Base-by-base conservation (phyloP, 345 rosid species). In the Erodium maritimum region DNA sequence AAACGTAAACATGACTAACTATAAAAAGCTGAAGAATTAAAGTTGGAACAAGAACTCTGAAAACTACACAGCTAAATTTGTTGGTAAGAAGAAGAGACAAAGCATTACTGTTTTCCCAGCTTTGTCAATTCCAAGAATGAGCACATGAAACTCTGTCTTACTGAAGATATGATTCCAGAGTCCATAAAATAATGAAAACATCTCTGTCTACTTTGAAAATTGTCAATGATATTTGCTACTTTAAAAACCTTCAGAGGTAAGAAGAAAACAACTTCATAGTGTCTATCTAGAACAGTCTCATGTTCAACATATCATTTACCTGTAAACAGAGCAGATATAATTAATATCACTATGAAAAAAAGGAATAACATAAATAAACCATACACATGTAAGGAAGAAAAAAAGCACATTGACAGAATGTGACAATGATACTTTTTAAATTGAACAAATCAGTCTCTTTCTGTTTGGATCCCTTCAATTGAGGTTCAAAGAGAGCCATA, bases 131-230 rank as follows among this genome's bases (percentile, higher is more conserved):
- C 99, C 99, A 62, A 94, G 96, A 76, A 94, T 86, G 70, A 94
- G 97, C 11, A 94, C 90, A 73, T 80, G 93, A 66, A 87, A 87
- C 74, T 90, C 95, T 14, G 90, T 84, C 83, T 85, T 87, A 61
- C 85, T 94, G 58, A 90, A 87, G 54, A 94, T 29, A 72, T 90
- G 76, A 74, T 74, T 82, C 90, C 87, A 94, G 18, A 94, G 76
- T 63, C 99, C 99, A 77, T 88, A 83, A 73, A 94, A 87, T 57
- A 94, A 78, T 9, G 99, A 94, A 82, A 94, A 94, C 99, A 94
- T 94, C 58, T 66, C 95, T 12, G 3, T 12, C 48, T 42, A 12
- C 48, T 42, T 29, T 29, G 34, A 42, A 2, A 42, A 7, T 10
- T 16, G 8, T 42, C 48, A 42, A 16, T 42, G 12, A 42, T 42